Conservation (phyloP, 768 basidiomycete genomes). For the Tricholoma hemisulphureum region DNA sequence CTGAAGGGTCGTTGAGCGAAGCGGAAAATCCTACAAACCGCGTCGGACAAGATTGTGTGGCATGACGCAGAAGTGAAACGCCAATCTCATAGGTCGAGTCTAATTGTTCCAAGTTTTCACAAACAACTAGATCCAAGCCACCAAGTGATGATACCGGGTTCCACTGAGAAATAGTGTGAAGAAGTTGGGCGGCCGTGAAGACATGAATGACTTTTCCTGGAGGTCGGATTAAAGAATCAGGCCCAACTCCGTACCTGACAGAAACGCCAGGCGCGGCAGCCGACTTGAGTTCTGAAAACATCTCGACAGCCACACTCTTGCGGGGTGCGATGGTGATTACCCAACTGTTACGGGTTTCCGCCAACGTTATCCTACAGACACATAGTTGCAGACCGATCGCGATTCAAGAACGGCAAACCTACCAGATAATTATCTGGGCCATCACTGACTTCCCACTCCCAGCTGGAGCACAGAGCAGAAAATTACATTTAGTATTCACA, state of each 20-base stretch:
- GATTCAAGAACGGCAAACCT: constrained; percentile 23
- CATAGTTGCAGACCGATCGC: constrained; percentile 9
- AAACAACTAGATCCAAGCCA: constrained; percentile 65
- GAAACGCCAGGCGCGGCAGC: constrained; percentile 40
- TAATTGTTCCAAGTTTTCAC: constrained; percentile 84
- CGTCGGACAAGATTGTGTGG: constrained; percentile 57
- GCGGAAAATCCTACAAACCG: constrained; percentile 77
- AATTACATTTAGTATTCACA: constrained; percentile 62
- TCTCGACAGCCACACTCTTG: constrained; percentile 53
- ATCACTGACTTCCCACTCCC: constrained; percentile 80
- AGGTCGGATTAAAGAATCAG: constrained; percentile 35
- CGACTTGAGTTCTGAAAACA: constrained; percentile 51
- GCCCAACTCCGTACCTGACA: constrained; percentile 33
- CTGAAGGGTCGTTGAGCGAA: constrained; percentile 77
- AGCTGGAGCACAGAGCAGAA: constrained; percentile 75
- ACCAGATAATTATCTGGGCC: constrained; percentile 74
- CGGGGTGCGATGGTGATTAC: constrained; percentile 64
- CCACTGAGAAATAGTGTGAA: constrained; percentile 39
- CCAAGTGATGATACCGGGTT: constrained; percentile 26
- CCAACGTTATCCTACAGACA: constrained; percentile 52
- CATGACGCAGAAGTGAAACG: constrained; percentile 67
- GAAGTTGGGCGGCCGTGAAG: constrained; percentile 51
- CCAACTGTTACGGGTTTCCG: constrained; percentile 45
- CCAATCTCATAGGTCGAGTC: constrained; percentile 80
- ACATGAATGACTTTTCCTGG: constrained; percentile 51